Conservation (phyloP, 805 yeast species). For the Cyberlindnera xylosilytica region DNA sequence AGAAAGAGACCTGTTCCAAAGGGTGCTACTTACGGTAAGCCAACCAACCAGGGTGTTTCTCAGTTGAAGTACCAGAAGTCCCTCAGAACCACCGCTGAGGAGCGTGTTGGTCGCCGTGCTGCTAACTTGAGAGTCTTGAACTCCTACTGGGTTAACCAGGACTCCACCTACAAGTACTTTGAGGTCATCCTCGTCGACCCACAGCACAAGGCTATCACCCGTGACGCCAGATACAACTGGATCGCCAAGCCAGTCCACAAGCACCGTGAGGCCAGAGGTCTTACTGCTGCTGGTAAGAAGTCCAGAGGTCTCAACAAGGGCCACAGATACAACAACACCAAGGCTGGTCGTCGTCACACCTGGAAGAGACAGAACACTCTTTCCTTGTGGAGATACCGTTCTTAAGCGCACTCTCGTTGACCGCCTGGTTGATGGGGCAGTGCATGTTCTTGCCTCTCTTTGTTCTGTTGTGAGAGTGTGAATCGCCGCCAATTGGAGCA, state of each 20-base stretch:
- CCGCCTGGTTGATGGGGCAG: conserved; percentile 1
- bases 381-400: conserved; percentile 98
- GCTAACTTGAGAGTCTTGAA: conserved; percentile 98
- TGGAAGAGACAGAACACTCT: conserved; percentile 99
- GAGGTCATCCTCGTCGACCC: conserved; percentile 98
- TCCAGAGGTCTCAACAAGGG: conserved; percentile 99
- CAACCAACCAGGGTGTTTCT: conserved; percentile 99
- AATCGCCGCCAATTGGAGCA: background rate
- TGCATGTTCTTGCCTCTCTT: background rate
- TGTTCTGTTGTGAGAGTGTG: background rate
- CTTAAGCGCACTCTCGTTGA: conserved; percentile 12
- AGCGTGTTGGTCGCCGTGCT: conserved; percentile 98
- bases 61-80: conserved; percentile 99
- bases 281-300: conserved; percentile 96
- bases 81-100: conserved; percentile 97
- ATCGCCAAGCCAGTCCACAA: conserved; percentile 99
- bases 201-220: conserved; percentile 97
- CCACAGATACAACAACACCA: conserved; percentile 97
- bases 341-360: conserved; percentile 98
- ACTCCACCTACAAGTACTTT: conserved; percentile 98
- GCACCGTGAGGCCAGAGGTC: conserved; percentile 99
- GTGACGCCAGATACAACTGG: conserved; percentile 99
- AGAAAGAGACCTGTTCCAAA: conserved; percentile 99
- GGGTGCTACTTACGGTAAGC: conserved; percentile 99
- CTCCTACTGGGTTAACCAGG: conserved; percentile 99